A percentile compares a stretch with the other conserved stretches of the same genome.
Evolutionary conservation across 345 rosid species (phyloP).

Genomic region (Eutrema japonicum): DNA sequence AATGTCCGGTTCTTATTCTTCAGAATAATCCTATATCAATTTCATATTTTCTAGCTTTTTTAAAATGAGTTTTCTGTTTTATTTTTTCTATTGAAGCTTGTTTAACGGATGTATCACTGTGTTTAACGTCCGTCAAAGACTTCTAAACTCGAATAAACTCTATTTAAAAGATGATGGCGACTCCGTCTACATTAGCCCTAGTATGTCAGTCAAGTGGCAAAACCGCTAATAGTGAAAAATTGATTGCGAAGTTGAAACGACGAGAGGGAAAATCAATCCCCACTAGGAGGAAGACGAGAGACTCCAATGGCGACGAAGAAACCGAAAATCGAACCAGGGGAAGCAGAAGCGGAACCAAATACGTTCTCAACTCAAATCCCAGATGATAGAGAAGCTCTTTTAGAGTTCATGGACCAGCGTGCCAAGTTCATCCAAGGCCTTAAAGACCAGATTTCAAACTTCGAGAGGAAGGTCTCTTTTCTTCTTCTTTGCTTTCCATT

Average conservation of each 20-base stretch:
- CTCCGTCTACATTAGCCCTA: constrained; percentile 29
- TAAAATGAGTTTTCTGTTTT: not conserved
- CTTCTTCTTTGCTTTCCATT: not conserved
- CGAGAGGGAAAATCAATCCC: constrained; percentile 35
- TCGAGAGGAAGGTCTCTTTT: constrained; percentile 41
- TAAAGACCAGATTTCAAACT: constrained; percentile 26
- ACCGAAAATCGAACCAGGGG: constrained; percentile 38
- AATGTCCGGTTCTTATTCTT: too few relatives aligned
- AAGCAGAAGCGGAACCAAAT: constrained; percentile 15
- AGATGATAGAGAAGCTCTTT: constrained; percentile 37
- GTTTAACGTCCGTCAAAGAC: constrained; percentile 11
- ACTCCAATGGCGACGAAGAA: constrained; percentile 30
- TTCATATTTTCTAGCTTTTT: not conserved
- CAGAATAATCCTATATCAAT: not conserved
- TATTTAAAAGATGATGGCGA: not conserved
- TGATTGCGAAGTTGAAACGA: constrained; percentile 26
- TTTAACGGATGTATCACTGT: constrained; percentile 1
- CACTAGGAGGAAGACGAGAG: constrained; percentile 3
- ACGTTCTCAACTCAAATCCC: constrained; percentile 31
- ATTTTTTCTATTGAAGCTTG: not conserved
- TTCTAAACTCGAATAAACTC: not conserved
- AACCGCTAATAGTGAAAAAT: constrained; percentile 10
- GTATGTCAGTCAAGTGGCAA: constrained; percentile 30
- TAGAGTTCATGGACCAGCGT: constrained; percentile 44
- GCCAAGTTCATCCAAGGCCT: constrained; percentile 32